Conservation (phyloP, 768 basidiomycete genomes). For the Termitomyces sp. region DNA sequence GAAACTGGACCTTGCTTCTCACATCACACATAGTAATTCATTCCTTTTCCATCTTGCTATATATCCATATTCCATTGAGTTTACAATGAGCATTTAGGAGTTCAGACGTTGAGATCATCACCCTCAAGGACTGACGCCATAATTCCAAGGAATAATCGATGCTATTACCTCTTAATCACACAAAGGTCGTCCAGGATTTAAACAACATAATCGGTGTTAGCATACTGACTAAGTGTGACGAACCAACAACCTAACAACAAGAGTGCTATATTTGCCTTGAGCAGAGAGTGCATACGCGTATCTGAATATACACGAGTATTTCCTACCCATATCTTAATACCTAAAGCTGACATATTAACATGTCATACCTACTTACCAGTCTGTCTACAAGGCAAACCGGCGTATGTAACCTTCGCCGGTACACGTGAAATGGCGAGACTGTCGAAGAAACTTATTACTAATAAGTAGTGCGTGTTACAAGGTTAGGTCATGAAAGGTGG, state of each 20-base stretch:
- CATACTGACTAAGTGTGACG: neutral
- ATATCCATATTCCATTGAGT: neutral
- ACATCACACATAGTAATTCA: neutral
- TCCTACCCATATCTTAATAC: neutral
- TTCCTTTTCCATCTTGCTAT: neutral
- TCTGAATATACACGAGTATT: neutral
- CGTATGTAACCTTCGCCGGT: neutral
- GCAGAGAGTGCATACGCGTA: neutral
- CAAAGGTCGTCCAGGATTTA: too few relatives aligned
- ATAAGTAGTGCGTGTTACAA: neutral
- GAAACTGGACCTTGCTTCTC: neutral
- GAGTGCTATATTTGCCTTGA: neutral
- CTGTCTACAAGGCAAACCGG: neutral
- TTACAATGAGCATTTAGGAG: neutral
- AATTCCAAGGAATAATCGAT: neutral
- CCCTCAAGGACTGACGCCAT: neutral
- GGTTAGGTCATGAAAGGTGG: neutral
- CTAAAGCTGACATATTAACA: neutral
- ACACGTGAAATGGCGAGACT: neutral
- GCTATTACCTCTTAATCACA: neutral
- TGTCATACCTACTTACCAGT: neutral
- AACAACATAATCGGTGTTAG: neutral
- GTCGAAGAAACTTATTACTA: neutral
- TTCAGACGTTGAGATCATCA: neutral
- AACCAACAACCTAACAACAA: neutral